phyloP scores from a whole-genome alignment of 2,329 filamentous ascomycete genomes.

The Chaetomiaceae sp. region DNA sequence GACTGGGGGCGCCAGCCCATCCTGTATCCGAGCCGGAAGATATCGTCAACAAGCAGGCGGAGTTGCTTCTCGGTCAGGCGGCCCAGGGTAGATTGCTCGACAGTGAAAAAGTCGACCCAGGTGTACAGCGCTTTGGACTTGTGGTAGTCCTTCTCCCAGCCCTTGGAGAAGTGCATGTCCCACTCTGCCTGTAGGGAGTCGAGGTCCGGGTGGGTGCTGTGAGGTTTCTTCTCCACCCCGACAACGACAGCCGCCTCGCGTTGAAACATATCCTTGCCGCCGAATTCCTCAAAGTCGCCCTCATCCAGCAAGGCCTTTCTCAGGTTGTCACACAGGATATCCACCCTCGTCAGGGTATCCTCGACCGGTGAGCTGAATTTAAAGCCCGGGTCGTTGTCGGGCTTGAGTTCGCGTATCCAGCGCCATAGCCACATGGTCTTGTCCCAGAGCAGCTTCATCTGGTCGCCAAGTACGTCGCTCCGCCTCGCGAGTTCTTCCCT shows the following conservation, averaged over 20 bases:
- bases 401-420: conserved; percentile 5
- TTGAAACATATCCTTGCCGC: conserved; percentile 3
- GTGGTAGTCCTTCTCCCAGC: conserved; percentile 7
- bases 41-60: conserved; percentile 6
- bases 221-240: background rate
- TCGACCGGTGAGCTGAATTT: background rate
- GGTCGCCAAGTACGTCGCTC: conserved; percentile 3
- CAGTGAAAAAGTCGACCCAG: conserved; percentile 17
- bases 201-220: background rate
- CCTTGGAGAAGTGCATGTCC: background rate
- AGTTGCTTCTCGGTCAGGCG: background rate
- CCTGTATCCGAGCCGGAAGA: conserved; percentile 13
- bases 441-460: conserved; percentile 28
- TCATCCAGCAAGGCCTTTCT: background rate
- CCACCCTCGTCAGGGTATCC: background rate
- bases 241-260: conserved; percentile 5
- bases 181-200: background rate
- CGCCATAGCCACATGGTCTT: conserved; percentile 19
- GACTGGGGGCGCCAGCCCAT: background rate
- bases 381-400: background rate
- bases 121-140: conserved; percentile 11
- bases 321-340: conserved; percentile 1
- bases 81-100: background rate
- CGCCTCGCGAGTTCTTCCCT: background rate
- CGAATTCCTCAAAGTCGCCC: background rate